These are phyloP conservation scores for Juglanconis sp. DNA, from an alignment of 2,329 filamentous ascomycete genomes.

Conservation along the genomic window DNA sequence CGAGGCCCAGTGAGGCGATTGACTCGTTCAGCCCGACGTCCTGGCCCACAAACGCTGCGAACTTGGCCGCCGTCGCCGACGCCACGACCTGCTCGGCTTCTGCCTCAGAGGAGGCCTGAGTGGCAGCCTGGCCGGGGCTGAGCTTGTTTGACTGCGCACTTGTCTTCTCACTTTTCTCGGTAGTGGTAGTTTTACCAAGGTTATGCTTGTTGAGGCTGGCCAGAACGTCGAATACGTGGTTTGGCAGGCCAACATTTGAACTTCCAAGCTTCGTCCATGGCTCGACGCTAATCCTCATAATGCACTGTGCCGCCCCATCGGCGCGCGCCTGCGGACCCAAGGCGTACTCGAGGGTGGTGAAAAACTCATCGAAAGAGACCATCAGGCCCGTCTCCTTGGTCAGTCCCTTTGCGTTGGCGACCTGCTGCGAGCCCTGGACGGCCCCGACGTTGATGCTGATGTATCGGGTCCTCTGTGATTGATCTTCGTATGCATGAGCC, in stretches of 20 bases:
- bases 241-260: too few species aligned
- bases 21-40: conserved; percentile 19
- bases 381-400: background rate
- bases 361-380: conserved; percentile 23
- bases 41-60: conserved; percentile 22
- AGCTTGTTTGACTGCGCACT: too few species aligned
- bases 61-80: conserved; percentile 20
- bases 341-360: conserved; percentile 21
- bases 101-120: too few species aligned
- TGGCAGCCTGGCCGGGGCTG: too few species aligned
- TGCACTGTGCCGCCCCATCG: conserved; percentile 19
- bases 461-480: conserved; percentile 2
- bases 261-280: conserved; percentile 12
- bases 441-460: conserved; percentile 10
- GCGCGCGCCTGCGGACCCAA: conserved; percentile 20
- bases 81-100: conserved; percentile 21
- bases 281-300: conserved; percentile 21
- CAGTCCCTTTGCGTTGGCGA: background rate
- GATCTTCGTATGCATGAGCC: too few species aligned
- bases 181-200: too few species aligned
- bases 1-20: conserved; percentile 21
- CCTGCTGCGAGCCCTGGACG: conserved; percentile 5
- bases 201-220: conserved; percentile 9
- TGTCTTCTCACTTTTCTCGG: too few species aligned
- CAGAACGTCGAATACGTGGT: background rate